Percentiles rank a stretch among this genome's conserved stretches.
Conservation (phyloP, 106 monocot genomes). For the Dioscorea alata region DNA sequence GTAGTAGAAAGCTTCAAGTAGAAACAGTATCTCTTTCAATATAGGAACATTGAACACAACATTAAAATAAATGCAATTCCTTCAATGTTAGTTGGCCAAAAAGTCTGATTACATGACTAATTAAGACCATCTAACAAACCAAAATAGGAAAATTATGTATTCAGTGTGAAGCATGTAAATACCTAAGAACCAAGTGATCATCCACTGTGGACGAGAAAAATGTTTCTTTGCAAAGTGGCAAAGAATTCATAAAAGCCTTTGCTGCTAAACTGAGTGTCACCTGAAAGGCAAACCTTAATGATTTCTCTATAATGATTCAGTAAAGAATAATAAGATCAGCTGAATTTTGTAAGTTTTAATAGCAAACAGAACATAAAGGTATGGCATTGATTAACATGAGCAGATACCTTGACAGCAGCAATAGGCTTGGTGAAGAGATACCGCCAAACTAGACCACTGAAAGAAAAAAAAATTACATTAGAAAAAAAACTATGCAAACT, state of each 20-base stretch:
- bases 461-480: neutral
- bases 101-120: too few relatives aligned
- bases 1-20: too few relatives aligned
- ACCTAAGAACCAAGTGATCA: conserved; percentile 56
- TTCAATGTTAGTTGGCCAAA: too few relatives aligned
- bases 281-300: conserved; percentile 9
- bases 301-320: conserved; percentile 1
- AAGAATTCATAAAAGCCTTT: conserved; percentile 73
- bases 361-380: too few relatives aligned
- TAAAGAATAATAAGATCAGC: too few relatives aligned
- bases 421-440: conserved; percentile 49
- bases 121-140: too few relatives aligned
- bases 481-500: too few relatives aligned
- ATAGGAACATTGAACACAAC: too few relatives aligned
- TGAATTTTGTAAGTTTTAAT: too few relatives aligned
- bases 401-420: conserved; percentile 55
- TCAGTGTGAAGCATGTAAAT: neutral
- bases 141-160: too few relatives aligned
- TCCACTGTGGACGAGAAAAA: conserved; percentile 87
- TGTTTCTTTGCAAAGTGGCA: conserved; percentile 82
- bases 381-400: neutral
- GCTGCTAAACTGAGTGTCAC: conserved; percentile 91
- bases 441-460: conserved; percentile 49
- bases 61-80: too few relatives aligned
- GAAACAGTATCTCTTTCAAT: too few relatives aligned